Conservation (phyloP, 2,329 filamentous ascomycete species). For the Monilinia polystroma region DNA sequence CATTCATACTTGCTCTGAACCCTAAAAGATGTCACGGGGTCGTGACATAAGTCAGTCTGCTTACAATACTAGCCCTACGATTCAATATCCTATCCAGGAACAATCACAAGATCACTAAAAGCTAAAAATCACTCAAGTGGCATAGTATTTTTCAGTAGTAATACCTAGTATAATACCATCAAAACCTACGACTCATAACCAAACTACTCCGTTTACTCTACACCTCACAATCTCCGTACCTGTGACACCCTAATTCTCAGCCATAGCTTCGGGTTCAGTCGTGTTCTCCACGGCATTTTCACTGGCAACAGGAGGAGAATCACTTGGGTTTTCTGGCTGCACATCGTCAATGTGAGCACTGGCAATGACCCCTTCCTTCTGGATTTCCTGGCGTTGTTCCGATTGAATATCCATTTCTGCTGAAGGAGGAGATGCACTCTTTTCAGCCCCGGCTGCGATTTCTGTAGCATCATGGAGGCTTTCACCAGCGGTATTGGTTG, state of each 20-base stretch:
- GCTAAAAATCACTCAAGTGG: neutral
- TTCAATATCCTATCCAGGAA: neutral
- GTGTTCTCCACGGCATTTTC: slow-evolving; percentile 15
- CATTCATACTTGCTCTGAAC: too few relatives aligned
- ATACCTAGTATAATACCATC: neutral
- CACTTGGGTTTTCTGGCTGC: slow-evolving; percentile 27
- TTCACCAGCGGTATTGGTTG: slow-evolving; percentile 35
- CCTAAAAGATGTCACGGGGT: too few relatives aligned
- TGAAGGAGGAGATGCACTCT: slow-evolving; percentile 24
- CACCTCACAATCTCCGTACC: neutral
- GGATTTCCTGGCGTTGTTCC: slow-evolving; percentile 26
- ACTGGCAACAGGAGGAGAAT: slow-evolving; percentile 26
- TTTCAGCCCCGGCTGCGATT: slow-evolving; percentile 26
- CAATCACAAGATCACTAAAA: neutral
- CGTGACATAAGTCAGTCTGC: neutral
- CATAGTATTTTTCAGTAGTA: neutral
- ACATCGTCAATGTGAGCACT: slow-evolving; percentile 22
- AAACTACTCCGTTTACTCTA: neutral
- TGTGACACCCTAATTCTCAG: slow-evolving; percentile 27
- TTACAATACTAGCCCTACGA: neutral
- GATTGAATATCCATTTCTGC: slow-evolving; percentile 26
- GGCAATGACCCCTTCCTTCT: slow-evolving; percentile 25
- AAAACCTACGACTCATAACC: neutral
- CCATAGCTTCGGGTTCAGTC: slow-evolving; percentile 20
- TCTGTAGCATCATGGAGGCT: slow-evolving; percentile 30